Evolutionary conservation across 2,329 filamentous ascomycete genomes (phyloP).

Genomic region (Mariannaea elegans): DNA sequence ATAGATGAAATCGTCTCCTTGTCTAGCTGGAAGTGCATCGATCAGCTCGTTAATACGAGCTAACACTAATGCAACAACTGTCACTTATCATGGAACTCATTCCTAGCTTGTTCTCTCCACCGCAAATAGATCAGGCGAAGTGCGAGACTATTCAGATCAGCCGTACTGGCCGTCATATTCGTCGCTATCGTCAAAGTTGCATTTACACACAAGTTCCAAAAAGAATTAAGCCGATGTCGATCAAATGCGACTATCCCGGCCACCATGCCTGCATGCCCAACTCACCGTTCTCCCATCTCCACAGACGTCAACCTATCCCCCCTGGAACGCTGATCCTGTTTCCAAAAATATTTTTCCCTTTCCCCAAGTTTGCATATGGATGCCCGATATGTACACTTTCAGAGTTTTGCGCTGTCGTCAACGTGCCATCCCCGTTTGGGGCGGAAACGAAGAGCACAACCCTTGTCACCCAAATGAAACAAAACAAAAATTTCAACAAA

Average conservation of each 20-base stretch:
- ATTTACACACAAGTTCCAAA: slow-evolving; percentile 1
- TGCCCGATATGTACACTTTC: no score
- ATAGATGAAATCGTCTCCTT: neutral
- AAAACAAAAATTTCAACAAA: neutral
- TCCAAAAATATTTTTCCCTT: slow-evolving; percentile 16
- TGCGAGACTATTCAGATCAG: slow-evolving; percentile 6
- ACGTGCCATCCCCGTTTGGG: slow-evolving; percentile 9
- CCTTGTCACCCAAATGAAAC: neutral
- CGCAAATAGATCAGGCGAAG: neutral
- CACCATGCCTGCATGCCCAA: neutral
- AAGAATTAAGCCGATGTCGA: neutral
- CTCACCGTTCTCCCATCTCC: slow-evolving; percentile 9
- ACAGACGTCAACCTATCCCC: neutral
- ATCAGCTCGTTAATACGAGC: neutral
- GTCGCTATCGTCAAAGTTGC: slow-evolving; percentile 15
- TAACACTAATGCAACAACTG: neutral
- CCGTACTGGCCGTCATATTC: neutral
- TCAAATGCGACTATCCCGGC: slow-evolving; percentile 10
- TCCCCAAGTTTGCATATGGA: no score
- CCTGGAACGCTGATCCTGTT: slow-evolving; percentile 7
- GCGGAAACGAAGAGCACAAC: neutral
- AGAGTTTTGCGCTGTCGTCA: slow-evolving; percentile 3
- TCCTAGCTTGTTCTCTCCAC: neutral
- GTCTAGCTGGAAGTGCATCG: neutral
- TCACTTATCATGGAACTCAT: neutral